Evolutionary conservation across 768 basidiomycete genomes (phyloP).

Genomic region (Suillus placidus): DNA sequence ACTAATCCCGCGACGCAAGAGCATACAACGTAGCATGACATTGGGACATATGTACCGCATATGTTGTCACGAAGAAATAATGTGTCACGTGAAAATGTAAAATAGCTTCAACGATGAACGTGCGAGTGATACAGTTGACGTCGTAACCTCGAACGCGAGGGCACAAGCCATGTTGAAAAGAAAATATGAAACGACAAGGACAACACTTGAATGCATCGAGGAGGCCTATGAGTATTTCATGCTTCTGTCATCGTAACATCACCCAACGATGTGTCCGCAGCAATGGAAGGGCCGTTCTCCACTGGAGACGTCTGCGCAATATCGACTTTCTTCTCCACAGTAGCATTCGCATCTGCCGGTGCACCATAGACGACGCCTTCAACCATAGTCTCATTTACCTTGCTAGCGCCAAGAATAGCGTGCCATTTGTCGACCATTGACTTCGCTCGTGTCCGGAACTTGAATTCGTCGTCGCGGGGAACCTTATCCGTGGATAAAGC

Average conservation of each 20-base stretch:
- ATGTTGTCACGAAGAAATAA: slow-evolving; percentile 30
- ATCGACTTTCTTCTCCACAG: slow-evolving; percentile 26
- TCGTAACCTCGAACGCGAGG: slow-evolving; percentile 1
- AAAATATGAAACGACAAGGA: slow-evolving; percentile 15
- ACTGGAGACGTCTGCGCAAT: slow-evolving; percentile 19
- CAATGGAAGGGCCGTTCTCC: slow-evolving; percentile 36
- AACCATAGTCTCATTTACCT: slow-evolving; percentile 33
- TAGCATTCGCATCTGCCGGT: slow-evolving; percentile 20
- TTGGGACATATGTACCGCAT: slow-evolving; percentile 9
- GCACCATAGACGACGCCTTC: slow-evolving; percentile 31
- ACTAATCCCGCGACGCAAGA: not conserved
- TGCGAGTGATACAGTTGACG: slow-evolving; percentile 6
- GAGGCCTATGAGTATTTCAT: slow-evolving; percentile 14
- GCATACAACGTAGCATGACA: slow-evolving; percentile 5
- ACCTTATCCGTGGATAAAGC: slow-evolving; percentile 44
- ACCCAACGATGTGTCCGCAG: slow-evolving; percentile 31
- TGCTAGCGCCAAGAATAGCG: slow-evolving; percentile 37
- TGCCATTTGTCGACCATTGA: slow-evolving; percentile 53
- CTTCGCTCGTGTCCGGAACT: slow-evolving; percentile 52
- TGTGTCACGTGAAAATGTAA: slow-evolving; percentile 5
- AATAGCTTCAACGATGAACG: slow-evolving; percentile 6
- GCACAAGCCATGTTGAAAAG: slow-evolving; percentile 4
- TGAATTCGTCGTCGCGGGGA: slow-evolving; percentile 54
- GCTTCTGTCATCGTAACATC: slow-evolving; percentile 50
- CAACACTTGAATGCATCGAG: slow-evolving; percentile 4